These are phyloP conservation scores for Pseudogymnoascus sp. DNA, from an alignment of 2,329 filamentous ascomycete species.

Conservation along the genomic window DNA sequence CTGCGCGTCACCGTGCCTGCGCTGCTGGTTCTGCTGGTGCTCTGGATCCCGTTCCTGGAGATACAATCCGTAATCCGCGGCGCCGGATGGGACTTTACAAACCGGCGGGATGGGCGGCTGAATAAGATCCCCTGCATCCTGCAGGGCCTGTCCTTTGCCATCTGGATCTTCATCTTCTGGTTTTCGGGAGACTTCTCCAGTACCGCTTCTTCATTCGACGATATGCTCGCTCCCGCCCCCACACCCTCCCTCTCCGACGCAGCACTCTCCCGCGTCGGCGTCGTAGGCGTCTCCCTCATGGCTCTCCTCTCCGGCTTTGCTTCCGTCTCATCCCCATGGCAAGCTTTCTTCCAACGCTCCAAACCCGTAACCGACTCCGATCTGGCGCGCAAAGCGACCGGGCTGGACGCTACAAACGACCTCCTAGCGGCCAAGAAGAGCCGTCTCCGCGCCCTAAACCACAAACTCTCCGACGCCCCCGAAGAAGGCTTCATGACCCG, in stretches of 20 bases:
- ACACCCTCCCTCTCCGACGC: constrained; percentile 34
- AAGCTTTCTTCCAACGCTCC: constrained; percentile 62
- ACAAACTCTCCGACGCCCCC: constrained; percentile 45
- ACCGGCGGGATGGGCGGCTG: constrained; percentile 46
- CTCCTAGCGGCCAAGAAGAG: constrained; percentile 71
- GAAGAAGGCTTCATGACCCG: constrained; percentile 59
- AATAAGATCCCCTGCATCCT: constrained; percentile 56
- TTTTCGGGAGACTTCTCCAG: constrained; percentile 48
- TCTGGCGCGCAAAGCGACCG: constrained; percentile 68
- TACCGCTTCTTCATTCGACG: constrained; percentile 15
- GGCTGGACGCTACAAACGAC: constrained; percentile 69
- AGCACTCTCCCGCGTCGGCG: constrained; percentile 63
- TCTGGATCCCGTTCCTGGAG: constrained; percentile 71
- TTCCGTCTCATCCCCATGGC: constrained; percentile 80
- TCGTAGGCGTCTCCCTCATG: constrained; percentile 82
- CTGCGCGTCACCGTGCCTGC: constrained; percentile 62
- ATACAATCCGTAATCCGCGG: constrained; percentile 48
- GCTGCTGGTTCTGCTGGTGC: constrained; percentile 63
- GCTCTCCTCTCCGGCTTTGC: constrained; percentile 82
- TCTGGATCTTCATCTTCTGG: constrained; percentile 72
- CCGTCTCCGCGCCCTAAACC: constrained; percentile 60
- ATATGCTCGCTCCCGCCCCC: constrained; percentile 8
- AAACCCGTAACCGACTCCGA: constrained; percentile 64
- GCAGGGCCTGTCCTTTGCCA: constrained; percentile 52
- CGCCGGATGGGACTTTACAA: constrained; percentile 54